Evolutionary conservation across 2,329 filamentous ascomycete genomes (phyloP).

Genomic region (Sarocladium strictum): DNA sequence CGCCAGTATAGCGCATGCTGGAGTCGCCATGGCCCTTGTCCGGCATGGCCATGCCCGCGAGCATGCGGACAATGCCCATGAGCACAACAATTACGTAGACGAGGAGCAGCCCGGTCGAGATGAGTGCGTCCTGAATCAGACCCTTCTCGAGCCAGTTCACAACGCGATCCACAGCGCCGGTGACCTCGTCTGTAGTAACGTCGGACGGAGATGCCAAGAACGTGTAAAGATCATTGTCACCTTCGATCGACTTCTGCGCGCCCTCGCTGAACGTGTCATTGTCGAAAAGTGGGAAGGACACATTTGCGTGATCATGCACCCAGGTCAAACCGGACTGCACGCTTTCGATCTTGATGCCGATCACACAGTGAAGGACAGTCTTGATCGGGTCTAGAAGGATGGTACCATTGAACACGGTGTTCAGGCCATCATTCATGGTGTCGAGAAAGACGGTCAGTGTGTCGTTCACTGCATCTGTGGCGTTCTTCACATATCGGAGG

Average conservation of each 20-base stretch:
- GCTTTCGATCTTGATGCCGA: conserved; percentile 77
- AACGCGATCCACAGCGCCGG: conserved; percentile 66
- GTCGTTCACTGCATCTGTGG: conserved; percentile 74
- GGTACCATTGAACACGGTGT: conserved; percentile 75
- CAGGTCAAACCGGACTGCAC: conserved; percentile 89
- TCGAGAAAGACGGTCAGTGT: conserved; percentile 80
- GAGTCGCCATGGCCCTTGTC: conserved; percentile 52
- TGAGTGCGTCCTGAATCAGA: conserved; percentile 72
- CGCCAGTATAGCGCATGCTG: conserved; percentile 29
- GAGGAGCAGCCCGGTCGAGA: conserved; percentile 67
- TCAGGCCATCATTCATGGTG: conserved; percentile 68
- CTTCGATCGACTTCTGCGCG: conserved; percentile 54
- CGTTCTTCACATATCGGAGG: conserved; percentile 80
- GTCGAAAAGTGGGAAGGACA: conserved; percentile 71
- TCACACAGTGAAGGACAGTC: conserved; percentile 79
- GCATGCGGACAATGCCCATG: conserved; percentile 63
- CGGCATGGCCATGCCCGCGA: conserved; percentile 52
- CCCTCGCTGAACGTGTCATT: conserved; percentile 81
- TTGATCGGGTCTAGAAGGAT: conserved; percentile 71
- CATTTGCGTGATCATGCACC: conserved; percentile 80
- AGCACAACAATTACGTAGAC: conserved; percentile 75
- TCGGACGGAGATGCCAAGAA: conserved; percentile 75
- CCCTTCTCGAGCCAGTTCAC: conserved; percentile 59
- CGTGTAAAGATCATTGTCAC: conserved; percentile 53
- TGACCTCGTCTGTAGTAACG: conserved; percentile 75